Percentiles rank a stretch among this genome's conserved stretches.
Evolutionary conservation across 345 rosid genomes (phyloP).

Genomic region (Cardamine occulta): DNA sequence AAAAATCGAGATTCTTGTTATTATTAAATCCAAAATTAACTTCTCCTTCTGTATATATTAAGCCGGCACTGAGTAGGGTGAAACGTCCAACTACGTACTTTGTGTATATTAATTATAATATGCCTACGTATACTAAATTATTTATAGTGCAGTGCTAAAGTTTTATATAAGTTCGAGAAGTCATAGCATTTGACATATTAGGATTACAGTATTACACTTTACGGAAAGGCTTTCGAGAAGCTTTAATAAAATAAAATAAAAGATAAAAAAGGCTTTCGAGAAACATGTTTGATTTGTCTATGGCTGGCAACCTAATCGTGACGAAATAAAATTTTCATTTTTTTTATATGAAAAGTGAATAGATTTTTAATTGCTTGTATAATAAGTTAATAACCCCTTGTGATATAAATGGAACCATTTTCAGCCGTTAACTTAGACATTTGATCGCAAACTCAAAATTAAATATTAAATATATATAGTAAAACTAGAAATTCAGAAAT

Average conservation of each 20-base stretch:
- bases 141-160: neutral
- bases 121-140: neutral
- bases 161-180: neutral
- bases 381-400: neutral
- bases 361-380: neutral
- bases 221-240: neutral
- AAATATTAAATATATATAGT: neutral
- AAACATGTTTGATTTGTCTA: neutral
- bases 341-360: too few relatives aligned
- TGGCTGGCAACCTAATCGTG: neutral
- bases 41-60: too few relatives aligned
- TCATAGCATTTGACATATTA: conserved; percentile 10
- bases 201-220: neutral
- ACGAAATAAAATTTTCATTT: neutral
- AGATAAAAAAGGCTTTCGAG: too few relatives aligned
- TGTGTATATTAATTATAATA: neutral
- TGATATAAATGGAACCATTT: neutral
- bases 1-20: too few relatives aligned
- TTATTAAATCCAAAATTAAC: too few relatives aligned
- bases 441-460: neutral
- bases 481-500: neutral
- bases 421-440: neutral
- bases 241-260: too few relatives aligned
- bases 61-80: too few relatives aligned
- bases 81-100: too few relatives aligned